phyloP scores from a whole-genome alignment of 495 filamentous ascomycete species.

The Articulospora tetracladia region DNA sequence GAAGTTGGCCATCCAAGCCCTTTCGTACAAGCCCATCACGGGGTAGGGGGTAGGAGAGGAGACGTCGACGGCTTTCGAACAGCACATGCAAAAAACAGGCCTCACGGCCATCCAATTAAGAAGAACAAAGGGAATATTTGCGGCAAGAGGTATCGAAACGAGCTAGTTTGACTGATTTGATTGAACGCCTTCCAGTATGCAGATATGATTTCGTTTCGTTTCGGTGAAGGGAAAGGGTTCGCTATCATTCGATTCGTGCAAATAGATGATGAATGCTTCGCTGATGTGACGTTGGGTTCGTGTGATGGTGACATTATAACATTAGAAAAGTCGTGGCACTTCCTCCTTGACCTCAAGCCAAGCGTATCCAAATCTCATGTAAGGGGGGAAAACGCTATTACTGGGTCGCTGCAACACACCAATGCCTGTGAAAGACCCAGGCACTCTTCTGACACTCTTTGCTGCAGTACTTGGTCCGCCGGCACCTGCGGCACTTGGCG shows the following conservation, averaged over 20 bases:
- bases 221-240: neutral
- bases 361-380: neutral
- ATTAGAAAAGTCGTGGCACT: slow-evolving; percentile 21
- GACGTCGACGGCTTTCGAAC: neutral
- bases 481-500: slow-evolving; percentile 94
- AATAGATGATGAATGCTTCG: slow-evolving; percentile 13
- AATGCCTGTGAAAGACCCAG: slow-evolving; percentile 96
- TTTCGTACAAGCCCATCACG: neutral
- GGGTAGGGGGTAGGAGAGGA: neutral
- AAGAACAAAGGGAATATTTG: slow-evolving; percentile 12
- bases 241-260: slow-evolving; percentile 15
- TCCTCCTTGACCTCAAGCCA: slow-evolving; percentile 7
- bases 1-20: neutral
- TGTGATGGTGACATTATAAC: slow-evolving; percentile 14
- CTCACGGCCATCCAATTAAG: neutral
- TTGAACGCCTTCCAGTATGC: slow-evolving; percentile 10
- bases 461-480: slow-evolving; percentile 98
- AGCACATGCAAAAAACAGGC: neutral
- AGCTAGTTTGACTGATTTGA: slow-evolving; percentile 4
- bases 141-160: slow-evolving; percentile 19
- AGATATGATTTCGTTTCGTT: slow-evolving; percentile 12
- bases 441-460: slow-evolving; percentile 99
- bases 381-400: slow-evolving; percentile 22
- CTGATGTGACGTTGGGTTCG: slow-evolving; percentile 8
- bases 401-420: slow-evolving; percentile 77